Evolutionary conservation across 2,329 filamentous ascomycete species (phyloP).

Genomic region (Emergomyces africanus): DNA sequence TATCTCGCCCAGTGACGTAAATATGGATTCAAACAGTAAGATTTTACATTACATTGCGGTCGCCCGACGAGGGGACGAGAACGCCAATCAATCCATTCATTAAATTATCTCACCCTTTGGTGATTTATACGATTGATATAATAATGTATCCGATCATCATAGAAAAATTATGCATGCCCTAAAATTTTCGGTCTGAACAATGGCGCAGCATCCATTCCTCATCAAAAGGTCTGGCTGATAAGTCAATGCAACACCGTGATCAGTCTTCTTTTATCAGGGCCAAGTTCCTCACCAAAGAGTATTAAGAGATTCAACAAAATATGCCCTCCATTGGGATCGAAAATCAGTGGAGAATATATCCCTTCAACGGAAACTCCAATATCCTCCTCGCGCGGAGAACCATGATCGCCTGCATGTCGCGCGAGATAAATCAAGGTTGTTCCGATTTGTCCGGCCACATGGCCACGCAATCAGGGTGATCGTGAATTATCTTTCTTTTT

Average conservation of each 20-base stretch:
- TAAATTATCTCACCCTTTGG: neutral
- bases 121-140: neutral
- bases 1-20: no score
- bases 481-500: neutral
- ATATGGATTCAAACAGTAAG: neutral
- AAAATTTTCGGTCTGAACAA: neutral
- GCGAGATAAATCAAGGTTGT: neutral
- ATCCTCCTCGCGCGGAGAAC: neutral
- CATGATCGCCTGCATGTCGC: neutral
- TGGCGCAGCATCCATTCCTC: neutral
- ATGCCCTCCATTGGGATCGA: neutral
- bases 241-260: neutral
- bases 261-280: neutral
- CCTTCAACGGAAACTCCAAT: neutral
- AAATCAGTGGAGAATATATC: neutral
- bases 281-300: neutral
- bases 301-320: neutral
- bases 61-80: neutral
- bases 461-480: neutral
- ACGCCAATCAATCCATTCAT: neutral
- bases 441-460: neutral
- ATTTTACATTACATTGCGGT: no score
- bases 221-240: neutral
- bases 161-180: neutral
- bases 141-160: neutral